These are phyloP conservation scores for Cladosporium austrohemisphaericum DNA, from an alignment of 2,329 filamentous ascomycete species.

Conservation along the genomic window DNA sequence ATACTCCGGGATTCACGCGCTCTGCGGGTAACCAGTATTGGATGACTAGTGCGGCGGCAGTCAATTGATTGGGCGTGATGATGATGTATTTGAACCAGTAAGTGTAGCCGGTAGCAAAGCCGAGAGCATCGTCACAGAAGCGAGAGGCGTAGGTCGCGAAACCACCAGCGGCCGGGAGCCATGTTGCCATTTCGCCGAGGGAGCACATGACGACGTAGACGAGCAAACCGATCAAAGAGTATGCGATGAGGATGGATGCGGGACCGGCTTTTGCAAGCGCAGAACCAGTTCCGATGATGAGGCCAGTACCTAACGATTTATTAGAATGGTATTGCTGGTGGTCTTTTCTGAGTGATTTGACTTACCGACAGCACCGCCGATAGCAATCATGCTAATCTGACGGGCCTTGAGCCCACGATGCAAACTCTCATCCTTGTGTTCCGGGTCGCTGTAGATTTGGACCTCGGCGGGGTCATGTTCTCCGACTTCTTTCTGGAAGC, in stretches of 20 bases:
- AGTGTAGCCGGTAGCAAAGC: slow-evolving; percentile 69
- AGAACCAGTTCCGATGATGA: slow-evolving; percentile 64
- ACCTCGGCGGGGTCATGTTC: background rate
- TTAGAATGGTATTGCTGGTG: background rate
- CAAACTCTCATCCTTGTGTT: slow-evolving; percentile 34
- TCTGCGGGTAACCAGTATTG: slow-evolving; percentile 64
- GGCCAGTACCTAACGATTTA: slow-evolving; percentile 49
- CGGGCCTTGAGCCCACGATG: slow-evolving; percentile 53
- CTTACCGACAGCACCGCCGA: slow-evolving; percentile 66
- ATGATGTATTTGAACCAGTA: slow-evolving; percentile 71
- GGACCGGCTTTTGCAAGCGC: slow-evolving; percentile 52
- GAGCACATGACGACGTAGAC: slow-evolving; percentile 80
- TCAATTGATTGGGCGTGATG: slow-evolving; percentile 78
- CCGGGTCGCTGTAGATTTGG: slow-evolving; percentile 12
- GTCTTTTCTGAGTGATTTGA: slow-evolving; percentile 40
- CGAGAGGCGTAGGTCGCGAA: slow-evolving; percentile 52
- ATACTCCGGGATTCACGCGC: slow-evolving; percentile 69
- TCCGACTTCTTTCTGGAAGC: slow-evolving; percentile 4
- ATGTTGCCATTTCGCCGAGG: slow-evolving; percentile 80
- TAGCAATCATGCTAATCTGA: slow-evolving; percentile 63
- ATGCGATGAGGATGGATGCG: slow-evolving; percentile 67
- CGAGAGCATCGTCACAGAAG: slow-evolving; percentile 76
- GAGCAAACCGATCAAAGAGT: slow-evolving; percentile 64
- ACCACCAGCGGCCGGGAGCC: slow-evolving; percentile 71
- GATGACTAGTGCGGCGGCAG: slow-evolving; percentile 73